Evolutionary conservation across 768 basidiomycete genomes (phyloP).

Genomic region (Candolleomyces efflorescens): DNA sequence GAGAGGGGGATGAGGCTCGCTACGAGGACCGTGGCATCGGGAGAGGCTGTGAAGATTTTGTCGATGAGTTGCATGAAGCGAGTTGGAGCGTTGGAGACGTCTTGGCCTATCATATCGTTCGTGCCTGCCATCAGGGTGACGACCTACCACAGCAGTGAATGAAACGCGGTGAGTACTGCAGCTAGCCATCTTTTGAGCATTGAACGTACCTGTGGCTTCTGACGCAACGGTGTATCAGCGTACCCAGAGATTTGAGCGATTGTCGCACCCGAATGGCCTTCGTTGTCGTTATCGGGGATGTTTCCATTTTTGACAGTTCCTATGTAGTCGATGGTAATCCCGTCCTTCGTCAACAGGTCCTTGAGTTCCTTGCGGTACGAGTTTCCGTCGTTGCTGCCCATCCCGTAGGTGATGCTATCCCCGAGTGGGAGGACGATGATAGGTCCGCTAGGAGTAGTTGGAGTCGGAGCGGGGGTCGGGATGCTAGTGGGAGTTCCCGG

Average conservation of each 20-base stretch:
- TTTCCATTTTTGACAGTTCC: conserved; percentile 8
- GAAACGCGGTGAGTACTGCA: too few relatives aligned
- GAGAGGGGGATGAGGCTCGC: conserved; percentile 6
- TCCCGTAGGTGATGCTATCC: conserved; percentile 9
- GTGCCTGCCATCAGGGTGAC: conserved; percentile 7
- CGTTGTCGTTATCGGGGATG: conserved; percentile 6
- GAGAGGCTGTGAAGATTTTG: conserved; percentile 10
- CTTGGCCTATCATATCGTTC: conserved; percentile 6
- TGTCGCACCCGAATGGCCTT: conserved; percentile 2
- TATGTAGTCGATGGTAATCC: conserved; percentile 7
- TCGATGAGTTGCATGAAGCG: conserved; percentile 7
- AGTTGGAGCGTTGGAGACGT: conserved; percentile 6
- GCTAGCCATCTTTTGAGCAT: not conserved
- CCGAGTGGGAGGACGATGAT: conserved; percentile 8
- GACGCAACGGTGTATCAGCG: not conserved
- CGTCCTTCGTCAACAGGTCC: not conserved
- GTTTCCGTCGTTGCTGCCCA: conserved; percentile 7
- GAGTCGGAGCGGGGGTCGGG: conserved; percentile 1
- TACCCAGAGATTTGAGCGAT: conserved; percentile 9
- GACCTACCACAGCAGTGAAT: not conserved
- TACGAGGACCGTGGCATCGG: conserved; percentile 6
- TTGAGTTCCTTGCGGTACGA: conserved; percentile 9
- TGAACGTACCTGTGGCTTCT: conserved; percentile 5
- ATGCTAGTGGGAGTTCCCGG: conserved; percentile 5
- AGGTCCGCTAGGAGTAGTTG: conserved; percentile 5